Percentiles rank a stretch among this genome's conserved stretches.
phyloP scores from a whole-genome alignment of 2,329 filamentous ascomycete genomes.

The Pseudogymnoascus sp. region DNA sequence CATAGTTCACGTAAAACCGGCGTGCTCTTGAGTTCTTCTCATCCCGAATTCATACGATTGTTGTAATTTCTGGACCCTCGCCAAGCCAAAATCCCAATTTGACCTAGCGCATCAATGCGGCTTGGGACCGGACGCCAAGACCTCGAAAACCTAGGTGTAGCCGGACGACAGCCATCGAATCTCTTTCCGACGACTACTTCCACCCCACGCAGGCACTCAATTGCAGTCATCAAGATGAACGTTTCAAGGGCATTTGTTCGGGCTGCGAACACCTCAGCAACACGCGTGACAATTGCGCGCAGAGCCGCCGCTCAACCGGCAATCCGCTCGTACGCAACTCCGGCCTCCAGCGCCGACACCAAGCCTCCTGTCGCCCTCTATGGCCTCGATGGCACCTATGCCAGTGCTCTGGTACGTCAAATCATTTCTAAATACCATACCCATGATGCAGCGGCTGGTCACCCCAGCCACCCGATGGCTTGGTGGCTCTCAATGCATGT shows the following conservation, averaged over 20 bases:
- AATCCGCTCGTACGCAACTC: conserved; percentile 67
- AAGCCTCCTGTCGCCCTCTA: conserved; percentile 88
- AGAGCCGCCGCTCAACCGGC: conserved; percentile 47
- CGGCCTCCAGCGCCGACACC: conserved; percentile 48
- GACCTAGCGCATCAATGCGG: conserved; percentile 4
- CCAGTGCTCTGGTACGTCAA: conserved; percentile 83
- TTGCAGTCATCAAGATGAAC: conserved; percentile 25
- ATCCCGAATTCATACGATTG: not conserved
- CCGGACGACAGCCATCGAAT: conserved; percentile 10
- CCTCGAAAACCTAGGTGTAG: conserved; percentile 13
- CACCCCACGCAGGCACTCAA: conserved; percentile 19
- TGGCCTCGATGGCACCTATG: conserved; percentile 96
- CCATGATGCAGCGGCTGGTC: not conserved
- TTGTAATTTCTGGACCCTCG: not conserved
- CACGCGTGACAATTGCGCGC: conserved; percentile 22
- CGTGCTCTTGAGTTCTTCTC: not conserved
- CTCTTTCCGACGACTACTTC: conserved; percentile 10
- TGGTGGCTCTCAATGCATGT: not conserved
- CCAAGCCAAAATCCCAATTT: not conserved
- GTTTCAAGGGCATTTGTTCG: conserved; percentile 26
- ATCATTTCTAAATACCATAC: not conserved
- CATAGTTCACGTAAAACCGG: too few relatives aligned
- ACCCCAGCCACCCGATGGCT: not conserved
- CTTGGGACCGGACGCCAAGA: conserved; percentile 8
- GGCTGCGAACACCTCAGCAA: conserved; percentile 23